Evolutionary conservation across 1,139 yeast species (phyloP).

Genomic region (Geotrichum aggregatum): DNA sequence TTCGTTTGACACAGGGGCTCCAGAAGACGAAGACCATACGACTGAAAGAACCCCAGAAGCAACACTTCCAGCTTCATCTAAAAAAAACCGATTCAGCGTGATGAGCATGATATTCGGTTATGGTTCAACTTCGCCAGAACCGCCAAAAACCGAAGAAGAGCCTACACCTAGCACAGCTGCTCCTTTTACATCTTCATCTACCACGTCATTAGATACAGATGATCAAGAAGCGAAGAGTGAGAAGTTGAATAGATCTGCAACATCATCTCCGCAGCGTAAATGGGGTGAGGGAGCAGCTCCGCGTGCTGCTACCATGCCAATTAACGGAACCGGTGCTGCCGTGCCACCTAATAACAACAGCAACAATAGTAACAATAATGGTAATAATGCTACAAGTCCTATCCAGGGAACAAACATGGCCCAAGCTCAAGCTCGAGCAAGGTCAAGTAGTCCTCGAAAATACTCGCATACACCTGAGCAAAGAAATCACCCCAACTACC

Average conservation of each 20-base stretch:
- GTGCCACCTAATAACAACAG: too few relatives aligned
- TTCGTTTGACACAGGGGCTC: not conserved
- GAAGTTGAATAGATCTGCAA: too few relatives aligned
- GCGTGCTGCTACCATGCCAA: conserved; percentile 10
- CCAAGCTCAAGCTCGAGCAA: too few relatives aligned
- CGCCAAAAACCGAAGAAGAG: not conserved
- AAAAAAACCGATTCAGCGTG: conserved; percentile 14
- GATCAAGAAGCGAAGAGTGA: not conserved
- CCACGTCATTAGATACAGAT: not conserved
- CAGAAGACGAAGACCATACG: not conserved
- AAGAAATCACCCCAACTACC: too few relatives aligned
- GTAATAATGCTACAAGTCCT: too few relatives aligned
- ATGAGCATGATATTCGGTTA: conserved; percentile 15
- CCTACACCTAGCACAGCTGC: too few relatives aligned
- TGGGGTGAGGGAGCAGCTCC: not conserved
- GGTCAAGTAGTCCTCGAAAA: too few relatives aligned
- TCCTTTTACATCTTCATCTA: not conserved
- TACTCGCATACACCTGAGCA: not conserved
- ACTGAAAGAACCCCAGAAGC: conserved; percentile 1
- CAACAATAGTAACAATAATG: too few relatives aligned
- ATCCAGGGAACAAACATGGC: too few relatives aligned
- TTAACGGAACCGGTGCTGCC: too few relatives aligned
- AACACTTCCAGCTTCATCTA: not conserved
- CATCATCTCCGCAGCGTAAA: not conserved
- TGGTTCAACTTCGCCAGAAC: not conserved